Evolutionary conservation across 73 alveolate species (phyloP).

Genomic region (Paramecium sonneborni): DNA sequence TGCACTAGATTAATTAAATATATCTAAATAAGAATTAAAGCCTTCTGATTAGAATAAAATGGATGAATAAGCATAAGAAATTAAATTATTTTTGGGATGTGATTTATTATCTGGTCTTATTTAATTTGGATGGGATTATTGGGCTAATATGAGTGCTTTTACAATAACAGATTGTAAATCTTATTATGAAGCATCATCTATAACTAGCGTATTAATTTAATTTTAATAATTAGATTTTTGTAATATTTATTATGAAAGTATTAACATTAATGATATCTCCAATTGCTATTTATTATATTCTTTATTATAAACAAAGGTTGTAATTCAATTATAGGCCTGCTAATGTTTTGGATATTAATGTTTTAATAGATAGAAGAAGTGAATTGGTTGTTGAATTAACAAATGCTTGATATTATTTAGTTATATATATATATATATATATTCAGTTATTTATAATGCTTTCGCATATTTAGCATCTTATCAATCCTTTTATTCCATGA

Average conservation of each 20-base stretch:
- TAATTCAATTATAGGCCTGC: constrained; percentile 47
- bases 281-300: constrained; percentile 28
- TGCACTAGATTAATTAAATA: background rate
- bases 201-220: background rate
- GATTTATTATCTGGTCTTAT: background rate
- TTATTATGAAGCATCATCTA: constrained; percentile 13
- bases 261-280: constrained; percentile 30
- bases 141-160: constrained; percentile 27
- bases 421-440: background rate
- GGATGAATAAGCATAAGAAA: background rate
- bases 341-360: constrained; percentile 38
- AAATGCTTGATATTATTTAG: constrained; percentile 11
- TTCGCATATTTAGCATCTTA: background rate
- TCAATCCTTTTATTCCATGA: background rate
- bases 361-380: constrained; percentile 47
- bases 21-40: background rate
- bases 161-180: constrained; percentile 29
- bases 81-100: constrained; percentile 10
- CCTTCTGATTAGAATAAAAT: background rate
- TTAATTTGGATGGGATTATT: constrained; percentile 57
- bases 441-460: constrained; percentile 3
- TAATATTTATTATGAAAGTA: background rate
- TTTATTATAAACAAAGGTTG: constrained; percentile 27
- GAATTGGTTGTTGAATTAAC: constrained; percentile 41
- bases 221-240: constrained; percentile 17